phyloP scores from a whole-genome alignment of 2,329 filamentous ascomycete species.

The Botrytis porri region DNA sequence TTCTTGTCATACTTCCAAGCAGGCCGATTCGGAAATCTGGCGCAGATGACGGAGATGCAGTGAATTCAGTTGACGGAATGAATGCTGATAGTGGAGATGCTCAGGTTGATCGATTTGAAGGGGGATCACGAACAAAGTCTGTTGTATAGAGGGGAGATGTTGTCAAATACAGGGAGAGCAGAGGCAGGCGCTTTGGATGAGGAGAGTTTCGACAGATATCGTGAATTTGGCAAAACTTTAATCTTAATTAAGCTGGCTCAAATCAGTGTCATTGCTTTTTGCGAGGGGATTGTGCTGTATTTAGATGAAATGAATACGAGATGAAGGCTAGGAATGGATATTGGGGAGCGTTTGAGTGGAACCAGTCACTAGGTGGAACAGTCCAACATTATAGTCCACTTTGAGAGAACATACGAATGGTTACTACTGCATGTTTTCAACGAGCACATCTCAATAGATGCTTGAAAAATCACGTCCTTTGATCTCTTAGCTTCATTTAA shows the following conservation, averaged over 20 bases:
- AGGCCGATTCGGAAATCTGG: neutral
- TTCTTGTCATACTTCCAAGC: neutral
- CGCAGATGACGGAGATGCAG: neutral
- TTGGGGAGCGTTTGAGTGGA: too few species aligned
- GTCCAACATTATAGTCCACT: neutral
- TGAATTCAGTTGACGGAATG: fast-evolving
- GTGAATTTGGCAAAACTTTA: neutral
- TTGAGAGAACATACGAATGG: neutral
- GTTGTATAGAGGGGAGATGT: fast-evolving
- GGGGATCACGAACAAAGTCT: neutral
- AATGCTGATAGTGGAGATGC: neutral
- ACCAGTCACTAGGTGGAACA: too few species aligned
- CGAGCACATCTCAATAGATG: neutral
- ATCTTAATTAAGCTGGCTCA: neutral
- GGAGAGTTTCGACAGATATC: neutral
- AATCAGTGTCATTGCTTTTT: neutral
- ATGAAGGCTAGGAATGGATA: too few species aligned
- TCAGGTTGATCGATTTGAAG: neutral
- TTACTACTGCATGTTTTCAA: neutral
- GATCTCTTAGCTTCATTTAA: too few species aligned
- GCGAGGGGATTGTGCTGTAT: neutral
- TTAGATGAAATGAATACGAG: too few species aligned
- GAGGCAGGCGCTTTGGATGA: too few species aligned
- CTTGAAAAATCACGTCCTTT: too few species aligned
- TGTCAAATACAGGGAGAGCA: neutral